Base-by-base conservation (phyloP, 148 eudicot species). In the Amaranthus cruentus region DNA sequence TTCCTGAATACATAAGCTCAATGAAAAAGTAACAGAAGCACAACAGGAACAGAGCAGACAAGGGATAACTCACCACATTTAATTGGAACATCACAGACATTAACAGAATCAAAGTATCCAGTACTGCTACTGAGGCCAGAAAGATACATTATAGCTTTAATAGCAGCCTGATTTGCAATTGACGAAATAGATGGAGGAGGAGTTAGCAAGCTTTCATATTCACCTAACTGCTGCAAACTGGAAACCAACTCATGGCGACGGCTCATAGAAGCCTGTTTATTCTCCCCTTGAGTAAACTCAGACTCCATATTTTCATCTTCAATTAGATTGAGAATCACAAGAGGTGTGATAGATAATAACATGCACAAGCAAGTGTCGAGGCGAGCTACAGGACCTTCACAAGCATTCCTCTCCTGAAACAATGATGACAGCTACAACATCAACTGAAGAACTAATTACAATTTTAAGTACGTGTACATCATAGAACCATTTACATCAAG, bases 371-470 rank as follows among this genome's bases (percentile, higher is more conserved):
- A 91, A 38, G 97, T 87, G 81, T 94, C 98, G 70, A 89, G 89
- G 73, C 96, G 98, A 70, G 97, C 97, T 50, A 91, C 89, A 51
- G 98, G 98, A 55, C 96, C 98, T 81, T 94, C 98, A 76, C 81
- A 81, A 60, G 90, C 83, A 83, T 94, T 85, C 81, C 93, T 86
- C 83, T 91, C 98, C 98, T 94, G 77, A 72, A 73, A 73, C 75
- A 78, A 83, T 54, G 56, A 73, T 68, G 69, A 44, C 55, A 10
- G 63, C 53, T 42, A 47, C 9, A 54, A 67, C 44, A 59, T 50
- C 47, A 66, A 21, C 7, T 13, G 65, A 62, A 42, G 48, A 68
- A 63, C 15, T 59, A 61, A 49, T 10, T 10, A 15, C 5, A 12
- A 47, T 60, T 52, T 21, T 6, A 28, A 28, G 38, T 28, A 14